Percentiles rank a stretch among this genome's conserved stretches.
Evolutionary conservation across 345 rosid species (phyloP).

Genomic region (Erysimum cheiranthoides): DNA sequence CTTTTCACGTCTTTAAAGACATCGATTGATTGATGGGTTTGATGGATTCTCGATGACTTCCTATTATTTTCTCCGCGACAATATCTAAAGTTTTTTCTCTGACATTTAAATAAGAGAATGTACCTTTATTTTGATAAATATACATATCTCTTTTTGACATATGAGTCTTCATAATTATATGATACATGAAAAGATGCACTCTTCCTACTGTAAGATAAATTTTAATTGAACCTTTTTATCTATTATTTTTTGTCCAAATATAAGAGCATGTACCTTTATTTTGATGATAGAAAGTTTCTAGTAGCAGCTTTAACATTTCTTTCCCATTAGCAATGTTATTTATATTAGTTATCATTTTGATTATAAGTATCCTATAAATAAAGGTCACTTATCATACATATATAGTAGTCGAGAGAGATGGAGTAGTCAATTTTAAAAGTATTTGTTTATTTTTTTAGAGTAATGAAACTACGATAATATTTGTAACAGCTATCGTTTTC

Average conservation of each 20-base stretch:
- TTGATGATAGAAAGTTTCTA: conserved; percentile 5
- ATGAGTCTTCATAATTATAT: background rate
- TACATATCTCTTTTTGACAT: background rate
- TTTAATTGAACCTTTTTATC: background rate
- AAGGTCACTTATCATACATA: background rate
- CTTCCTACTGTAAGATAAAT: background rate
- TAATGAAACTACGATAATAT: background rate
- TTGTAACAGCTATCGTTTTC: background rate
- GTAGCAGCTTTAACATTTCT: background rate
- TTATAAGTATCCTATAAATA: background rate
- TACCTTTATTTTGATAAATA: too few relatives aligned
- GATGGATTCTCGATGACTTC: conserved; percentile 51
- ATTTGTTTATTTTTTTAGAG: background rate
- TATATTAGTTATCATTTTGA: background rate
- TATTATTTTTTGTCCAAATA: background rate
- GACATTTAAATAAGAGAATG: background rate
- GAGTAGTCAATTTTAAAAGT: background rate
- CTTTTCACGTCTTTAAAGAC: conserved; percentile 60
- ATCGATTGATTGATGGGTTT: conserved; percentile 51
- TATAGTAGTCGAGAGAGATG: background rate
- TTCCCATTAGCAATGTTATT: conserved; percentile 4
- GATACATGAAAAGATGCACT: conserved; percentile 1
- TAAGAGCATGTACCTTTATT: conserved; percentile 3
- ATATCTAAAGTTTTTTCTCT: conserved; percentile 7
- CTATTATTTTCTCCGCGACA: conserved; percentile 38